A percentile compares a stretch with the other conserved stretches of the same genome.
phyloP scores from a whole-genome alignment of 2,329 filamentous ascomycete genomes.

The Stromatinia cepivora region DNA sequence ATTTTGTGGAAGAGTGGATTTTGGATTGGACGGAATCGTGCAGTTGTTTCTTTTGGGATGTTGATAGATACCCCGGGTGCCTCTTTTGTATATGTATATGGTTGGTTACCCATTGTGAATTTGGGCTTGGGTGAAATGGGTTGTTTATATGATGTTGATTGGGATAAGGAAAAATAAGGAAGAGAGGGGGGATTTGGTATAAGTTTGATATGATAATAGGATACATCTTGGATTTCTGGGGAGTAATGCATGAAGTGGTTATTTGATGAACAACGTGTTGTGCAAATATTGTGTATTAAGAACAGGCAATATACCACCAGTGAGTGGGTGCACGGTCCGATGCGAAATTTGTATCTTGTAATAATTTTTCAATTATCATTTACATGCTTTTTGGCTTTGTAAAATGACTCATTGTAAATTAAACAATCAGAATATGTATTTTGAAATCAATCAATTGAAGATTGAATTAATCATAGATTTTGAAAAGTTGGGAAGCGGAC shows the following conservation, averaged over 20 bases:
- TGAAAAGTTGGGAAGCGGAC: too few relatives aligned
- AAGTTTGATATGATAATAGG: background rate
- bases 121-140: background rate
- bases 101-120: background rate
- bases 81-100: constrained; percentile 15
- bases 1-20: background rate
- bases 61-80: constrained; percentile 16
- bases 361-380: too few relatives aligned
- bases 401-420: too few relatives aligned
- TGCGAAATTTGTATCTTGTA: too few relatives aligned
- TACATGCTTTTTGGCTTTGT: too few relatives aligned
- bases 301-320: too few relatives aligned
- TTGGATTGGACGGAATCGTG: constrained; percentile 2
- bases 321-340: too few relatives aligned
- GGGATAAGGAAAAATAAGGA: background rate
- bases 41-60: constrained; percentile 15
- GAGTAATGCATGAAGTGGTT: background rate
- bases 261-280: background rate
- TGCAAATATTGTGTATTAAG: too few relatives aligned
- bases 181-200: background rate
- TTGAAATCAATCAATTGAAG: too few relatives aligned
- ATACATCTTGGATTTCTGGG: background rate
- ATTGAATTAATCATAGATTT: too few relatives aligned
- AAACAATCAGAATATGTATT: too few relatives aligned
- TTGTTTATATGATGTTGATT: background rate